These are phyloP conservation scores for Thuja plicata DNA, from an alignment of 83 land plant species.

Conservation along the genomic window DNA sequence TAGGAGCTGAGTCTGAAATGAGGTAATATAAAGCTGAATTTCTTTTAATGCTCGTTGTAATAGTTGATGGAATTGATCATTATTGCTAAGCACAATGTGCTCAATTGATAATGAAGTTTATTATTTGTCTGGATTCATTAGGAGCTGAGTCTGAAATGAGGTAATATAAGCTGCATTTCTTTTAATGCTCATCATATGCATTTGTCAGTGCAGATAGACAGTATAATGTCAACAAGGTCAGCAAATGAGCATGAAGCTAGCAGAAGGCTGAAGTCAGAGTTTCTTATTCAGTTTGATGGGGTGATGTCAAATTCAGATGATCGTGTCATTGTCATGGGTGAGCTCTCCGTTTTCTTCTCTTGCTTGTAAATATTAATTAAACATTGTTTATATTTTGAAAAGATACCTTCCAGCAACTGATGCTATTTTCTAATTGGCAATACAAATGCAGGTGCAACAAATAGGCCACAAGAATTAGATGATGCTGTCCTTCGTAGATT, in stretches of 20 bases:
- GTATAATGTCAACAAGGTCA: conserved; percentile 86
- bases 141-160: background rate
- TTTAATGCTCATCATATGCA: background rate
- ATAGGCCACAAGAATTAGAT: conserved; percentile 94
- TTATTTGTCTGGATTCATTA: background rate
- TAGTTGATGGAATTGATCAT: background rate
- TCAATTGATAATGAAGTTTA: background rate
- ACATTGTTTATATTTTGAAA: background rate
- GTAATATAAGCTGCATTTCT: background rate
- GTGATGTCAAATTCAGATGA: conserved; percentile 78
- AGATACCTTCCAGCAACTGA: background rate
- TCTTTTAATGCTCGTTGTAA: background rate
- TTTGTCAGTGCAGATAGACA: conserved; percentile 74
- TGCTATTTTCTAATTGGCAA: conserved; percentile 5
- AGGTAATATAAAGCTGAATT: background rate
- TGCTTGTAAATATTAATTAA: background rate
- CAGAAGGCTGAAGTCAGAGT: conserved; percentile 94
- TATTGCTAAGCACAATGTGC: background rate
- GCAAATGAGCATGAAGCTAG: conserved; percentile 94
- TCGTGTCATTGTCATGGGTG: conserved; percentile 88
- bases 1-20: background rate
- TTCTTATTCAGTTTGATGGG: conserved; percentile 94
- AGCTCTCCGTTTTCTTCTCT: conserved; percentile 12
- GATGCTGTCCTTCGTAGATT: conserved; percentile 95
- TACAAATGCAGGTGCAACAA: conserved; percentile 82